Percentiles rank a stretch among this genome's conserved stretches.
These are phyloP conservation scores for Zopfia rhizophila DNA, from an alignment of 2,329 filamentous ascomycete species.

Conservation along the genomic window DNA sequence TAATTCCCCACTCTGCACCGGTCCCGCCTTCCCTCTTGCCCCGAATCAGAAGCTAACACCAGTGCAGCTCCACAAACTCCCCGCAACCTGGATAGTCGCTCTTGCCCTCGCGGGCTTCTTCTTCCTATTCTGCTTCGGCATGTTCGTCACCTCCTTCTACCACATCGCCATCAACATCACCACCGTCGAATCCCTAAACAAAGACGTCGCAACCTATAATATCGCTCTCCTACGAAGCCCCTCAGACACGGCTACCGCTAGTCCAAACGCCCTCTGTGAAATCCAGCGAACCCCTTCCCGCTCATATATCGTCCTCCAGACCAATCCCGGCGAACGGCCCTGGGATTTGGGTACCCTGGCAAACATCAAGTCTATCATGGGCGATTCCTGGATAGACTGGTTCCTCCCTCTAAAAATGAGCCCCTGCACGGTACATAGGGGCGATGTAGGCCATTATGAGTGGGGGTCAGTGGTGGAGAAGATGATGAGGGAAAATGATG, in stretches of 20 bases:
- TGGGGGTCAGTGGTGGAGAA: slow-evolving; percentile 70
- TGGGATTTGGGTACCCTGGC: slow-evolving; percentile 78
- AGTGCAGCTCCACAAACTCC: slow-evolving; percentile 33
- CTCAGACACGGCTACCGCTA: background rate
- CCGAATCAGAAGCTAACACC: slow-evolving; percentile 2
- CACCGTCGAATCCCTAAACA: slow-evolving; percentile 81
- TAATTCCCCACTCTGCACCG: background rate
- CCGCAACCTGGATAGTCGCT: slow-evolving; percentile 66
- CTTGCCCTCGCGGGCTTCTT: slow-evolving; percentile 78
- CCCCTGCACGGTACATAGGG: slow-evolving; percentile 77
- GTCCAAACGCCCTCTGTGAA: slow-evolving; percentile 24
- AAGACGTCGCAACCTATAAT: slow-evolving; percentile 70
- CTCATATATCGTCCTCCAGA: slow-evolving; percentile 82
- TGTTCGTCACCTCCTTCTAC: slow-evolving; percentile 77
- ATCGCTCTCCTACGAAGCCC: slow-evolving; percentile 71
- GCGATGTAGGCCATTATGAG: slow-evolving; percentile 72
- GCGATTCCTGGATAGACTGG: slow-evolving; percentile 77
- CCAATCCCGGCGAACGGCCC: slow-evolving; percentile 79
- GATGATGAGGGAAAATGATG: slow-evolving; percentile 37
- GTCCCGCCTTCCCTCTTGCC: too few relatives aligned
- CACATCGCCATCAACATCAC: slow-evolving; percentile 80
- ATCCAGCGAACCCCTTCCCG: slow-evolving; percentile 51
- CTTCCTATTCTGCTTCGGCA: slow-evolving; percentile 79
- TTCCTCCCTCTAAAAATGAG: slow-evolving; percentile 78
- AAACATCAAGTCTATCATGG: slow-evolving; percentile 87